These are phyloP conservation scores for Exophiala calicioides DNA, from an alignment of 2,329 filamentous ascomycete species.

Conservation along the genomic window DNA sequence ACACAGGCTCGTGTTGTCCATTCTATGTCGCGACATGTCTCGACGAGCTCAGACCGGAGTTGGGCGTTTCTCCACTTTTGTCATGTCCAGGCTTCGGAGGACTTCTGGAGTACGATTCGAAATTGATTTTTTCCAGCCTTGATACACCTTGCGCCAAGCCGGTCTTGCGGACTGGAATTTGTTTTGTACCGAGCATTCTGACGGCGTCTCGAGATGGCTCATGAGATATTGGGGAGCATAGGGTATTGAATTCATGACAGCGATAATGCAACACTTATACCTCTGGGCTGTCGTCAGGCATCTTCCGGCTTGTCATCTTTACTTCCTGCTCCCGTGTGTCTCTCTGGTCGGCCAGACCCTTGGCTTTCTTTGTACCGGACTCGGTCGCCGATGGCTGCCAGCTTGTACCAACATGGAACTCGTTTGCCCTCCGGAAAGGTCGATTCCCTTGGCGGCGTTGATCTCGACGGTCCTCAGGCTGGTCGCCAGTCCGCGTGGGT, in stretches of 20 bases:
- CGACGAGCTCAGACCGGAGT: slow-evolving; percentile 13
- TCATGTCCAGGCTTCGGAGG: slow-evolving; percentile 30
- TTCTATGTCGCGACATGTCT: slow-evolving; percentile 4
- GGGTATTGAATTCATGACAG: slow-evolving; percentile 15
- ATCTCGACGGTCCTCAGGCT: too few species aligned
- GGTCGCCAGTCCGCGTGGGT: too few species aligned
- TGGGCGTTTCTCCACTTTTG: slow-evolving; percentile 26
- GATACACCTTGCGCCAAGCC: slow-evolving; percentile 33
- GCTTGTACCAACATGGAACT: too few species aligned
- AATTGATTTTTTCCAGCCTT: slow-evolving; percentile 16
- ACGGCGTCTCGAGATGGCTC: slow-evolving; percentile 13
- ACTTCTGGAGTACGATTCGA: slow-evolving; percentile 24
- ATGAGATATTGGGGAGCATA: slow-evolving; percentile 1
- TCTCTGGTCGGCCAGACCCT: slow-evolving; percentile 1
- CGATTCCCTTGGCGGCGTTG: too few species aligned
- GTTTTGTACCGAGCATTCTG: slow-evolving; percentile 25
- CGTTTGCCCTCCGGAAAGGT: too few species aligned
- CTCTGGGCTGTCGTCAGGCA: slow-evolving; percentile 3
- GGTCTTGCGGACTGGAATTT: slow-evolving; percentile 34
- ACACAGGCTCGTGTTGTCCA: slow-evolving; percentile 8
- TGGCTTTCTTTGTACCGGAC: background rate
- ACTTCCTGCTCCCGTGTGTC: slow-evolving; percentile 1
- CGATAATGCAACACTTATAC: slow-evolving; percentile 23
- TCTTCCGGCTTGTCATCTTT: background rate
- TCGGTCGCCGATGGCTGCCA: too few species aligned